These are phyloP conservation scores for Rhynchospora pubera DNA, from an alignment of 176 grass and related monocot genomes.

Conservation along the genomic window DNA sequence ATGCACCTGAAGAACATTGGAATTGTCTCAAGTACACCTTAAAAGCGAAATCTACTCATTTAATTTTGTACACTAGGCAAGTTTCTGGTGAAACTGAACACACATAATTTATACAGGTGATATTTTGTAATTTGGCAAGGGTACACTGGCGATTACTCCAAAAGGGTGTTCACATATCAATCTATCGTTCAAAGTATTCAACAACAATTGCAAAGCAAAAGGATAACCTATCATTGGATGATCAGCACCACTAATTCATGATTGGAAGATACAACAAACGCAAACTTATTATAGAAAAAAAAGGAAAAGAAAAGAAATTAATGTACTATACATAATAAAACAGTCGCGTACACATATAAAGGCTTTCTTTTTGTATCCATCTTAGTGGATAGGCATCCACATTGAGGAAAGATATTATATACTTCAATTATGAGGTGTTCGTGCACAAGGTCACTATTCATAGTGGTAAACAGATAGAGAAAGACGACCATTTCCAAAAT, in stretches of 20 bases:
- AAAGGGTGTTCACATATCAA: background rate
- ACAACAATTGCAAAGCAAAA: slow-evolving; percentile 14
- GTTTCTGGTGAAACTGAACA: background rate
- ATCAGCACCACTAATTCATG: slow-evolving; percentile 14
- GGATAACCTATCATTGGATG: slow-evolving; percentile 1
- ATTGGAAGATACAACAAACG: slow-evolving; percentile 4
- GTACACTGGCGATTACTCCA: background rate
- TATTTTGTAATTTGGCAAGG: background rate
- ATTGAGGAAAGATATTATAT: background rate
- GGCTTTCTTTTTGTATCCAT: slow-evolving; percentile 12
- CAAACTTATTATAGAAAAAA: background rate
- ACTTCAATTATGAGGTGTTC: background rate
- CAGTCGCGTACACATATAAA: background rate
- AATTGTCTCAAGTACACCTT: background rate
- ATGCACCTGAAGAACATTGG: background rate
- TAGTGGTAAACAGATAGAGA: background rate
- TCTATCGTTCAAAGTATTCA: slow-evolving; percentile 10
- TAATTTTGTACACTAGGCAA: background rate
- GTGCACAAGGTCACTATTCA: background rate
- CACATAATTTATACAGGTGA: background rate
- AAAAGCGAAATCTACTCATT: background rate
- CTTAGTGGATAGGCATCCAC: background rate
- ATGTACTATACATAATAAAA: background rate
- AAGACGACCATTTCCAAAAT: background rate
- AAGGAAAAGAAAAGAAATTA: background rate